Base-by-base conservation (phyloP, 1,284 basidiomycete species). In the Malassezia nana region DNA sequence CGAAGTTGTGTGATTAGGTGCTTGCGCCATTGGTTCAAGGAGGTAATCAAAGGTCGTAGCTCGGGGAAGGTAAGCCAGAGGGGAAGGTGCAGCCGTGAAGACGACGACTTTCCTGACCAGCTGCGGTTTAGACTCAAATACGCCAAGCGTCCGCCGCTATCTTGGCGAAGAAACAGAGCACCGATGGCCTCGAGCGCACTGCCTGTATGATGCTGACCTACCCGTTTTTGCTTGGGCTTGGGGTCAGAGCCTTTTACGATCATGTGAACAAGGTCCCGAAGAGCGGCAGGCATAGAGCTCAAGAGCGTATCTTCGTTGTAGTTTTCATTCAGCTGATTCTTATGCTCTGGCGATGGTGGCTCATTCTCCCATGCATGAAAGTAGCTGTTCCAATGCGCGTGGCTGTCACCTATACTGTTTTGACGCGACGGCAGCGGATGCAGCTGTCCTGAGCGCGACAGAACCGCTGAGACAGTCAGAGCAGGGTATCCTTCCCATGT, bases 151-250 rank as follows among this genome's bases (percentile, higher is more conserved):
- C 66, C 68, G 2, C 55, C 62, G 16, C 60, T 65, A 35, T 69
- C 65, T 25, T 59, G 60, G 6, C 59, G 60, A 33, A 72, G 52
- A 6, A 72, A 53, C 1, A 72, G 50, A 0, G 69, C 64, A 8
- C 67, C 65, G 9, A 72, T 59, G 1, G 69, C 69, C 32, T 72
- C 69, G 15, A 72, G 51, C 4, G 69, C 69, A 42, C 66, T 69
- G 18, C 69, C 68, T 31, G 64, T 72, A 47, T 47, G 48, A 16
- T 48, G 32, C 9, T 30, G 20, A 13, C 46, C 46, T 16, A 32
- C 45, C 32, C 32, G 31, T n/a, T 42, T 26, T n/a, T 26, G 24
- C 22, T 9, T 26, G 31, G 31, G 7, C 24, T 12, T n/a, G 12
- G 4, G 26, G 4, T 4, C 43, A 16, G 28, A 9, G 12, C 28